These are phyloP conservation scores for Citeromyces nyonsensis DNA, from an alignment of 805 yeast species.

Conservation along the genomic window DNA sequence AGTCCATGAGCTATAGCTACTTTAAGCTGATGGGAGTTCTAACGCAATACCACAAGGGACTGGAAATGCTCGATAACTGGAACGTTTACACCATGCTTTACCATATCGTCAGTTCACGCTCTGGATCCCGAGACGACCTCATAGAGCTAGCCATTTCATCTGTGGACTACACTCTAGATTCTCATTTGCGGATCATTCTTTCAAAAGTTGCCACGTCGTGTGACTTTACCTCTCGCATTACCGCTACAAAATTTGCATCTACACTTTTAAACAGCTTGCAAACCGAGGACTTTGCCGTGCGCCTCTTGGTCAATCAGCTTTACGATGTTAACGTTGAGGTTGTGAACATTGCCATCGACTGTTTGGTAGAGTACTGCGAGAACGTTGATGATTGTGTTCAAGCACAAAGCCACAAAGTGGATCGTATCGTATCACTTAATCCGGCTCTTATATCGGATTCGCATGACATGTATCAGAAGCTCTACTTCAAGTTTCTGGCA, in stretches of 20 bases:
- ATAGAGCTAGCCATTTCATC: constrained; percentile 41
- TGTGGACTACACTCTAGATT: constrained; percentile 41
- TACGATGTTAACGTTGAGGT: constrained; percentile 51
- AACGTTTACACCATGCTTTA: constrained; percentile 61
- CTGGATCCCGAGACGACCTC: constrained; percentile 38
- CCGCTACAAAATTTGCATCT: constrained; percentile 40
- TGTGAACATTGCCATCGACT: constrained; percentile 36
- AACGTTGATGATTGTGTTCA: not conserved
- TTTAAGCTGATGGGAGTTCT: constrained; percentile 66
- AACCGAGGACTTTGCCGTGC: constrained; percentile 30
- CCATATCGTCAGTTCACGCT: constrained; percentile 48
- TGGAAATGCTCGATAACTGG: constrained; percentile 63
- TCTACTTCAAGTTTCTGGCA: constrained; percentile 45
- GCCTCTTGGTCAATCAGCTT: constrained; percentile 45
- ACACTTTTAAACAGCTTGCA: constrained; percentile 15
- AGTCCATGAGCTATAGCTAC: constrained; percentile 63
- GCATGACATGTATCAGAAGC: constrained; percentile 16
- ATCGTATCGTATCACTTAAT: not conserved
- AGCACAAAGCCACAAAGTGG: not conserved
- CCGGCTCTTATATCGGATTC: not conserved
- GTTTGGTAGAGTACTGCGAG: constrained; percentile 32
- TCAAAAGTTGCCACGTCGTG: constrained; percentile 48
- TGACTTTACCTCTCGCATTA: constrained; percentile 30
- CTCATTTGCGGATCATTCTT: constrained; percentile 55
- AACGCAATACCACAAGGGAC: constrained; percentile 43